These are phyloP conservation scores for Malus hybrid DNA, from an alignment of 331 rosid species.

Conservation along the genomic window DNA sequence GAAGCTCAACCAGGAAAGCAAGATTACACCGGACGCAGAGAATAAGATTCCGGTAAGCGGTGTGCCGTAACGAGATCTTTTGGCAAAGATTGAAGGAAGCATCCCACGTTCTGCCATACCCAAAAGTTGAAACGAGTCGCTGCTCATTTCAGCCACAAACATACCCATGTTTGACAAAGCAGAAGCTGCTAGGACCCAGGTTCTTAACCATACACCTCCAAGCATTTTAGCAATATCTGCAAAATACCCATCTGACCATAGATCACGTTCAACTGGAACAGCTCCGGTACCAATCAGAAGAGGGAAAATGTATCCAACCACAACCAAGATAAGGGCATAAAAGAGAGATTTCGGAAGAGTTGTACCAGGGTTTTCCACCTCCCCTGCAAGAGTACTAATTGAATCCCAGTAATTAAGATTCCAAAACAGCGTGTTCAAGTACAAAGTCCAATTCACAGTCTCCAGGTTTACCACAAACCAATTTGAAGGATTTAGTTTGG, in stretches of 20 bases:
- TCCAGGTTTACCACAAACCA: conserved; percentile 39
- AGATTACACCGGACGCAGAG: conserved; percentile 50
- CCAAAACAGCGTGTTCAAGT: conserved; percentile 58
- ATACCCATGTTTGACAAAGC: conserved; percentile 70
- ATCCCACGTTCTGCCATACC: conserved; percentile 59
- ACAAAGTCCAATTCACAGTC: conserved; percentile 42
- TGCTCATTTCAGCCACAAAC: conserved; percentile 63
- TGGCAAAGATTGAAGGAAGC: conserved; percentile 53
- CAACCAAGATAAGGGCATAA: conserved; percentile 41
- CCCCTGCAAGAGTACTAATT: conserved; percentile 54
- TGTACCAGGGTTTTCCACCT: conserved; percentile 42
- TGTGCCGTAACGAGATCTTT: conserved; percentile 43
- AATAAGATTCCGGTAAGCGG: conserved; percentile 44
- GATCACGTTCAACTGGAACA: conserved; percentile 26
- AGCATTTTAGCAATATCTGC: conserved; percentile 38
- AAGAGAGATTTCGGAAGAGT: conserved; percentile 54
- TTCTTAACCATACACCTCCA: conserved; percentile 53
- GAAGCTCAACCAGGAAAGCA: conserved; percentile 61
- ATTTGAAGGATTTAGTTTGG: conserved; percentile 32
- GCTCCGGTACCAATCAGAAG: conserved; percentile 50
- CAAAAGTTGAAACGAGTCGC: conserved; percentile 60
- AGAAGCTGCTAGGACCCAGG: conserved; percentile 50
- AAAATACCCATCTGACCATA: conserved; percentile 57
- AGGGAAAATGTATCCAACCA: conserved; percentile 42
- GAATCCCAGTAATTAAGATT: conserved; percentile 67